Evolutionary conservation across 2,329 filamentous ascomycete genomes (phyloP).

Genomic region (Thelonectria rubi): DNA sequence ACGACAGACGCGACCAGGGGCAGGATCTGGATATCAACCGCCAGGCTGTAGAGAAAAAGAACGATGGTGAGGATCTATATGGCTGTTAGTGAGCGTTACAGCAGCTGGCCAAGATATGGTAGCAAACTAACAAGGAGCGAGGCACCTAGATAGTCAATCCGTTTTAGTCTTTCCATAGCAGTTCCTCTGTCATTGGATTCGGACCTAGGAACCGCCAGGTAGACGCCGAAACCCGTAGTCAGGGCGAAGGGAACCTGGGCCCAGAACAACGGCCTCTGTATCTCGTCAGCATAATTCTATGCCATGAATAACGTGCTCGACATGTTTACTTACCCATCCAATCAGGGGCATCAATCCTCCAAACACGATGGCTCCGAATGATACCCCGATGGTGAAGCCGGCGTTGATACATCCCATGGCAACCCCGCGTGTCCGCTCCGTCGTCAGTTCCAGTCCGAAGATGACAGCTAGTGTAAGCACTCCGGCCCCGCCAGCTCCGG

Average conservation of each 20-base stretch:
- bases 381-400: conserved; percentile 75
- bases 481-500: conserved; percentile 75
- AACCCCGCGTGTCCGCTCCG: conserved; percentile 72
- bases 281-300: conserved; percentile 13
- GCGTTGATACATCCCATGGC: conserved; percentile 79
- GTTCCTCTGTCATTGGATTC: conserved; percentile 39
- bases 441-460: conserved; percentile 77
- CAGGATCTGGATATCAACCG: conserved; percentile 66
- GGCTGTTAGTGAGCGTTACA: conserved; percentile 13
- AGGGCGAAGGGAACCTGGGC: conserved; percentile 73
- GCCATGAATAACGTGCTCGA: background rate
- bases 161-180: conserved; percentile 63
- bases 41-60: conserved; percentile 76
- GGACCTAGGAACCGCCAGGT: conserved; percentile 68
- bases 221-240: conserved; percentile 68
- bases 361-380: conserved; percentile 75
- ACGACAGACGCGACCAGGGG: conserved; percentile 68
- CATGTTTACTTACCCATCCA: conserved; percentile 71
- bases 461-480: conserved; percentile 79
- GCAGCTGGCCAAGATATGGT: background rate
- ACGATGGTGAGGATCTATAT: conserved; percentile 69
- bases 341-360: conserved; percentile 69
- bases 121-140: conserved; percentile 63
- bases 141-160: conserved; percentile 80
- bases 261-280: conserved; percentile 76